Percentiles rank a stretch among this genome's conserved stretches.
phyloP scores from a whole-genome alignment of 2,329 filamentous ascomycete species.

The Calonectria leucothoes region DNA sequence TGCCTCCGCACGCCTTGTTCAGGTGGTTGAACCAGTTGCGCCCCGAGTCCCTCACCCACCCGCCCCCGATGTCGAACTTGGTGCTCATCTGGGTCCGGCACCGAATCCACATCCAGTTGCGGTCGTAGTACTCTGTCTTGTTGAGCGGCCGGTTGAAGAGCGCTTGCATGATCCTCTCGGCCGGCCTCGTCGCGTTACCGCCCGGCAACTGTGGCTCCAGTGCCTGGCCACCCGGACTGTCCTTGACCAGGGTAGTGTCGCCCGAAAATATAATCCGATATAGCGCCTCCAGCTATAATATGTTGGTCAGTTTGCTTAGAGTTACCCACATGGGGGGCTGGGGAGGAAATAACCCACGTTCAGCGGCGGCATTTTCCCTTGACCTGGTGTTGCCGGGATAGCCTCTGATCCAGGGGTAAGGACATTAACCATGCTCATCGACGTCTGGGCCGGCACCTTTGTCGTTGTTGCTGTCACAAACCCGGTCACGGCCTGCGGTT shows the following conservation, averaged over 20 bases:
- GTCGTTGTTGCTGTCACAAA: not conserved
- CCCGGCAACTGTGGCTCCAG: not conserved
- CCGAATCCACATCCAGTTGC: conserved; percentile 35
- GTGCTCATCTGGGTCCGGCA: conserved; percentile 11
- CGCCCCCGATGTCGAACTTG: conserved; percentile 27
- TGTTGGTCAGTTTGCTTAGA: not conserved
- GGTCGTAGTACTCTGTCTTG: conserved; percentile 28
- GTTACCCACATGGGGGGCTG: not conserved
- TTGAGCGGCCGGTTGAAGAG: conserved; percentile 13
- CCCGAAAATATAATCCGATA: not conserved
- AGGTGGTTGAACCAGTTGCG: not conserved
- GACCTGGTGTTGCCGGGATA: not conserved
- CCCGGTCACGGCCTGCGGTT: not conserved
- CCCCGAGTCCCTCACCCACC: conserved; percentile 22
- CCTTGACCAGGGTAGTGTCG: not conserved
- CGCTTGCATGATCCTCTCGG: not conserved
- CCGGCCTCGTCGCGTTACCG: not conserved
- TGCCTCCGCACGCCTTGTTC: not conserved
- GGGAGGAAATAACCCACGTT: not conserved
- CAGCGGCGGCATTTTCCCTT: not conserved
- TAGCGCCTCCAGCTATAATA: not conserved
- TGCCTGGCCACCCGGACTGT: not conserved
- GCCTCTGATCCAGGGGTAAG: too few species aligned
- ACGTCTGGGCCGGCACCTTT: not conserved
- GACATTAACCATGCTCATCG: not conserved